phyloP scores from a whole-genome alignment of 352 stramenopile species.

The Pythium graminicola region DNA sequence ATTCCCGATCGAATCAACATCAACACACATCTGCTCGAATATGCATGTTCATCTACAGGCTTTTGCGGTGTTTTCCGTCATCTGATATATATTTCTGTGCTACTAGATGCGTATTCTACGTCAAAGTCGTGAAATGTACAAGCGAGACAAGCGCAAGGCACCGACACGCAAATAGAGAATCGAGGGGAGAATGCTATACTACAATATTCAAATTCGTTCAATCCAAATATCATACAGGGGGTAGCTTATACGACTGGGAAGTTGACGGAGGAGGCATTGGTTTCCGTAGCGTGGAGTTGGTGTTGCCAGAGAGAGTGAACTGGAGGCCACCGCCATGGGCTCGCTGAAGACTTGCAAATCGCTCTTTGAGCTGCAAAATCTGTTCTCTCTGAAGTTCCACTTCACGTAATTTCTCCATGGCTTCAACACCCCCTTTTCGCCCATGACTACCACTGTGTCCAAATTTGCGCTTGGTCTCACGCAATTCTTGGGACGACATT shows the following conservation, averaged over 20 bases:
- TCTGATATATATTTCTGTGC: no score
- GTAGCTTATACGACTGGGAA: constrained; percentile 37
- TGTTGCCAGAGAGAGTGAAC: constrained; percentile 32
- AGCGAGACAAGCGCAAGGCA: constrained; percentile 51
- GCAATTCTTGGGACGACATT: constrained; percentile 62
- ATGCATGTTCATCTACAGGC: constrained; percentile 27
- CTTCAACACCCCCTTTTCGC: constrained; percentile 28
- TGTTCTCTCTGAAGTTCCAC: constrained; percentile 62
- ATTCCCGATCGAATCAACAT: constrained; percentile 85
- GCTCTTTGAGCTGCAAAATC: constrained; percentile 66
- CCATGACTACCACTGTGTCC: constrained; percentile 11
- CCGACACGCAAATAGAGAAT: constrained; percentile 9
- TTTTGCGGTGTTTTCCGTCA: not conserved
- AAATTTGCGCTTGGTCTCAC: constrained; percentile 33
- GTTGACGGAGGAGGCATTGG: constrained; percentile 26
- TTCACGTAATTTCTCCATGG: constrained; percentile 50
- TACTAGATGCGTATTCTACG: constrained; percentile 75
- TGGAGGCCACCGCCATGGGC: constrained; percentile 48
- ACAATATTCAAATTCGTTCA: not conserved
- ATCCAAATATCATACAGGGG: constrained; percentile 56
- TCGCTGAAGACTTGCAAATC: constrained; percentile 58
- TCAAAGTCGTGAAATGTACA: constrained; percentile 81
- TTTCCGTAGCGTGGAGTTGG: constrained; percentile 24
- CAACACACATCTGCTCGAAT: constrained; percentile 69
- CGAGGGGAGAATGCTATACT: not conserved